Evolutionary conservation across 2,329 filamentous ascomycete genomes (phyloP).

Genomic region (Phialemoniopsis sp.): DNA sequence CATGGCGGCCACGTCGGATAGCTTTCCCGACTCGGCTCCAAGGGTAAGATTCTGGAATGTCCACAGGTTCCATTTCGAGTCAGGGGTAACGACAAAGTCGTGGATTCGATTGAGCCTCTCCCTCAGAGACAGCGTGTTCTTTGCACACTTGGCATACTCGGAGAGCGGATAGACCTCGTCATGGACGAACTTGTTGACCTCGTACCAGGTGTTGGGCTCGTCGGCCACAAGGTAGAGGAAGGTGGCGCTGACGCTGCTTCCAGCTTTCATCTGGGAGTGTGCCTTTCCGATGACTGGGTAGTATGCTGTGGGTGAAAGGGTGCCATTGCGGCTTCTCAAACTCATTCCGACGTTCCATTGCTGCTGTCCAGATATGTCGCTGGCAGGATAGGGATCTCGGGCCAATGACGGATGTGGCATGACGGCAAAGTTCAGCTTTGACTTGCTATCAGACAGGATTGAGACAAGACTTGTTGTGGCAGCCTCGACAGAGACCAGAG

Average conservation of each 20-base stretch:
- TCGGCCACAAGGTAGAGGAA: slow-evolving; percentile 2
- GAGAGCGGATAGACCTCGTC: slow-evolving; percentile 6
- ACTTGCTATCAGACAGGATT: slow-evolving; percentile 1
- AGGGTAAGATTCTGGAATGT: slow-evolving; percentile 2
- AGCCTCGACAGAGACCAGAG: slow-evolving; percentile 3
- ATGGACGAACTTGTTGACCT: slow-evolving; percentile 5
- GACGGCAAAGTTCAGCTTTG: slow-evolving; percentile 1
- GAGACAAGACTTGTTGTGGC: slow-evolving; percentile 5
- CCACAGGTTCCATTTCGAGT: slow-evolving; percentile 6
- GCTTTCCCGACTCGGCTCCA: slow-evolving; percentile 8
- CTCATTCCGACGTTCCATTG: slow-evolving; percentile 8
- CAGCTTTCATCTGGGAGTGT: slow-evolving; percentile 5
- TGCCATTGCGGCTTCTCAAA: slow-evolving; percentile 4
- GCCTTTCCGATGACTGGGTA: slow-evolving; percentile 7
- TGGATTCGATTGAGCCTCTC: slow-evolving; percentile 8
- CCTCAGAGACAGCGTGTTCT: slow-evolving; percentile 3
- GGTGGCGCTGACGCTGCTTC: slow-evolving; percentile 1
- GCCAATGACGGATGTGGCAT: slow-evolving; percentile 5
- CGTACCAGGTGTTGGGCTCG: slow-evolving; percentile 4
- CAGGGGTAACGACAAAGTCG: slow-evolving; percentile 6
- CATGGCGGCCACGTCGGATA: slow-evolving; percentile 7
- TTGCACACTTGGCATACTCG: slow-evolving; percentile 3
- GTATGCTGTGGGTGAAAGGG: slow-evolving; percentile 5
- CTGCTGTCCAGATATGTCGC: slow-evolving; percentile 1
- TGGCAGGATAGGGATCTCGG: slow-evolving; percentile 3